Percentiles rank a stretch among this genome's conserved stretches.
Conservation (phyloP, 1,284 basidiomycete genomes). For the Stereum hirsutum region DNA sequence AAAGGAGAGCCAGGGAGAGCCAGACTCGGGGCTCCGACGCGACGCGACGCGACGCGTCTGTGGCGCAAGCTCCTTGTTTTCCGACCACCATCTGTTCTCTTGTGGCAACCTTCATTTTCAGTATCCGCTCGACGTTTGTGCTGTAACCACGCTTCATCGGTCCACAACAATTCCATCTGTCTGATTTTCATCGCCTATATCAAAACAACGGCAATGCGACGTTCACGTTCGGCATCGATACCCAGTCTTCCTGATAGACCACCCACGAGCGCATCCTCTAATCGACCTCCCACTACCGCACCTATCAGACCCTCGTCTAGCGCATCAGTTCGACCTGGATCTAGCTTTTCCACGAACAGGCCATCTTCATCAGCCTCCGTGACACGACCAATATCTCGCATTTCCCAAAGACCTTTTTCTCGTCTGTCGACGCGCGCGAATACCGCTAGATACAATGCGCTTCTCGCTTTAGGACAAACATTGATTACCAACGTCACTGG, state of each 20-base stretch:
- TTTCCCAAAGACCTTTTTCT: constrained; percentile 37
- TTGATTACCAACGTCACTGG: constrained; percentile 46
- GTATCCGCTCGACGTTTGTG: too few relatives aligned
- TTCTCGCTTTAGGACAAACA: constrained; percentile 43
- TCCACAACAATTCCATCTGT: too few relatives aligned
- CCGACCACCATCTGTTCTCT: too few relatives aligned
- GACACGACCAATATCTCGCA: constrained; percentile 38
- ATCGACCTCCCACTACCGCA: constrained; percentile 13
- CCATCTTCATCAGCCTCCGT: constrained; percentile 28
- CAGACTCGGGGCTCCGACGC: too few relatives aligned
- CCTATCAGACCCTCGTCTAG: constrained; percentile 26
- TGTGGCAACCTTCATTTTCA: too few relatives aligned
- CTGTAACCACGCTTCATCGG: too few relatives aligned
- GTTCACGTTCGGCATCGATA: neutral
- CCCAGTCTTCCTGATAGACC: constrained; percentile 2
- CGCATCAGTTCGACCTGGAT: constrained; percentile 26
- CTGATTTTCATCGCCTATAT: too few relatives aligned
- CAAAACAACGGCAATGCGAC: too few relatives aligned
- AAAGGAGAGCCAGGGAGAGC: too few relatives aligned
- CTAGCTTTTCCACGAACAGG: constrained; percentile 22
- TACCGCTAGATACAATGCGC: constrained; percentile 34
- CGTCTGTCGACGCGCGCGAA: constrained; percentile 34
- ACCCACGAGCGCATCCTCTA: constrained; percentile 10
- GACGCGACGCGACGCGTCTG: too few relatives aligned
- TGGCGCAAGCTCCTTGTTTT: too few relatives aligned